Evolutionary conservation across 805 yeast genomes (phyloP), one percentile per base, ranked within the genome.

Genomic region (Torulaspora delbrueckii): DNA sequence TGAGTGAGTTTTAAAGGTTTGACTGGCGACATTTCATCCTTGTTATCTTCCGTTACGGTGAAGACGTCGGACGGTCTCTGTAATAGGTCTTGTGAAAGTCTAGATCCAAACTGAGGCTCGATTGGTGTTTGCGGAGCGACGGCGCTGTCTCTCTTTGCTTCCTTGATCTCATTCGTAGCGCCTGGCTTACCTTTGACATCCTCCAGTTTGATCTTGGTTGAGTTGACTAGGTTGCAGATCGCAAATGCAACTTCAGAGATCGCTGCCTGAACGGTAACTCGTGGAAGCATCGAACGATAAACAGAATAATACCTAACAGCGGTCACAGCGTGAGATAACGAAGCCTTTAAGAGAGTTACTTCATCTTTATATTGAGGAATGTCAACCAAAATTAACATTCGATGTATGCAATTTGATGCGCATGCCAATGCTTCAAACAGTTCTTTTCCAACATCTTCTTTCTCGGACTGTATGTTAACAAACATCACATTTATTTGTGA

Each of bases 241-340:
- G 82, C 67, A 58, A 81, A 82, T 6, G 82, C 74, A 28, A 89
- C 68, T 57, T 89, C 96, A 36, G 85, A 76, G 8, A 86, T 68
- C 0, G 97, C 82, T 18, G 88, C 77, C 64, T 87, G 84, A 14
- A 89, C 74, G 2, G 88, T 75, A 16, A 84, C 67, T 43, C 74
- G 75, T 0, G 96, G 96, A 45, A 87, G 66, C 2, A 86, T 58
- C n/a, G 74, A 72, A 3, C 76, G 70, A 54, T 84, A 82, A 8
- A 81, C 68, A 0, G 85, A 78, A 62, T 71, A 84, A 59, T 87
- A 86, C 57, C 96, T 74, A 1, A 90, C 77, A 1, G 88, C 75
- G 3, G 96, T 81, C 34, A 91, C 78, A 0, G 82, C 77, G 64
- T 84, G 88, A 13, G 89, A 79, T 19, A 85, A 76, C 0, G 91